phyloP scores from a whole-genome alignment of 208 protist species.

The Phytomonas francai region DNA sequence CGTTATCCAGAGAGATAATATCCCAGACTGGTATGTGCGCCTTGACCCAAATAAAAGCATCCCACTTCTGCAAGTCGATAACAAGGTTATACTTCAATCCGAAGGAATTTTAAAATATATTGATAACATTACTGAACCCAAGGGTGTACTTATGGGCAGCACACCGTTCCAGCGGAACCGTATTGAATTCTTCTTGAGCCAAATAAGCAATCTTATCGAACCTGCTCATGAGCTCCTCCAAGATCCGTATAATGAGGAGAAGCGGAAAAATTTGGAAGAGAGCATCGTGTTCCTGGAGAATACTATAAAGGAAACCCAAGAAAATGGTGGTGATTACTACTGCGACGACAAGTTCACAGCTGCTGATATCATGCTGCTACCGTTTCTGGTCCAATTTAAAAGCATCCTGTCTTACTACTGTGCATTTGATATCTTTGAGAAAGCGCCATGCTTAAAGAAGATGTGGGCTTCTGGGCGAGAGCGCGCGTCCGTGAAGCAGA shows the following conservation, averaged over 20 bases:
- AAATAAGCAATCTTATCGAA: slow-evolving; percentile 43
- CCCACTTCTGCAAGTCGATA: slow-evolving; percentile 52
- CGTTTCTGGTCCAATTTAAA: slow-evolving; percentile 61
- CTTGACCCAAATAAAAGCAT: slow-evolving; percentile 71
- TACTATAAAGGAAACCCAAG: slow-evolving; percentile 45
- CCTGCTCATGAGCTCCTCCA: slow-evolving; percentile 35
- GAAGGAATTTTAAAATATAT: slow-evolving; percentile 67
- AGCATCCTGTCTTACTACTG: slow-evolving; percentile 45
- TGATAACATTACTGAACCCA: slow-evolving; percentile 27
- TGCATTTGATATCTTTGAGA: slow-evolving; percentile 58
- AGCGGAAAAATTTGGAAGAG: slow-evolving; percentile 35
- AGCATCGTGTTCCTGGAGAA: slow-evolving; percentile 56
- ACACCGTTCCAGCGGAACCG: slow-evolving; percentile 42
- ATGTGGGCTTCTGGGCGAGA: slow-evolving; percentile 34
- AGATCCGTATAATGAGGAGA: slow-evolving; percentile 53
- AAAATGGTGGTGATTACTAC: slow-evolving; percentile 46
- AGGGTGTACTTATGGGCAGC: slow-evolving; percentile 27
- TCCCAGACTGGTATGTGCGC: slow-evolving; percentile 72
- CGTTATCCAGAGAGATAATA: slow-evolving; percentile 28
- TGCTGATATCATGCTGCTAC: slow-evolving; percentile 58
- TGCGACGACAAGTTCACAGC: slow-evolving; percentile 68
- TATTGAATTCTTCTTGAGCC: slow-evolving; percentile 68
- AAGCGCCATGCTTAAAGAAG: slow-evolving; percentile 50
- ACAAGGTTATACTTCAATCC: slow-evolving; percentile 54
- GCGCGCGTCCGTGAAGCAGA: slow-evolving; percentile 45